These are phyloP conservation scores for Ustilago tritici DNA, from an alignment of 1,284 basidiomycete species.

Conservation along the genomic window DNA sequence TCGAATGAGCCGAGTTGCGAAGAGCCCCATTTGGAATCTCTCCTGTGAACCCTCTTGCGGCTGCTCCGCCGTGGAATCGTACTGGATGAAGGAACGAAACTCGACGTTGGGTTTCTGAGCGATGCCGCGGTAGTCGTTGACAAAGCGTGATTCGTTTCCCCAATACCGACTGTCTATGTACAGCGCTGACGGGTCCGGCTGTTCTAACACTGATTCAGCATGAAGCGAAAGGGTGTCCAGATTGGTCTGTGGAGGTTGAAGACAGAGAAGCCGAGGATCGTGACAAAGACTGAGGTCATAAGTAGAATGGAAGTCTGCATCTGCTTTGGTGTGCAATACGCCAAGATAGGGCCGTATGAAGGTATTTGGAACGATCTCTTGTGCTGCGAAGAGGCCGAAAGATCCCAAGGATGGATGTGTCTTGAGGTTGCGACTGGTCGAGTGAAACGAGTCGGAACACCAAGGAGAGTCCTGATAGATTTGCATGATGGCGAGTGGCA, in stretches of 20 bases:
- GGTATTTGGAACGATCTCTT: slow-evolving; percentile 77
- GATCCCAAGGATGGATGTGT: slow-evolving; percentile 84
- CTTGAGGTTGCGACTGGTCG: slow-evolving; percentile 30
- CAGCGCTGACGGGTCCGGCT: slow-evolving; percentile 25
- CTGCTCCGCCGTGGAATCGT: neutral
- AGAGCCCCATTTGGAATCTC: slow-evolving; percentile 48
- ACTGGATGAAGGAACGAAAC: slow-evolving; percentile 52
- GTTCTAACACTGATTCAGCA: neutral
- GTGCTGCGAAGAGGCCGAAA: slow-evolving; percentile 81
- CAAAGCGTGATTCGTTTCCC: slow-evolving; percentile 80
- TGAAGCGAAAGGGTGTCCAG: slow-evolving; percentile 6
- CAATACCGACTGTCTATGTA: slow-evolving; percentile 59
- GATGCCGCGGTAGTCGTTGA: slow-evolving; percentile 65
- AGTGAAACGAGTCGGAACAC: slow-evolving; percentile 34
- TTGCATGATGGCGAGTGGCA: slow-evolving; percentile 21
- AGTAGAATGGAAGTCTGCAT: slow-evolving; percentile 74
- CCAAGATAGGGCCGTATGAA: slow-evolving; percentile 86
- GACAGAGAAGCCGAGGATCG: slow-evolving; percentile 10
- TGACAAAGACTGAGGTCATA: slow-evolving; percentile 77
- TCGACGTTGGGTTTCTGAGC: slow-evolving; percentile 50
- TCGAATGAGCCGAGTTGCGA: slow-evolving; percentile 74
- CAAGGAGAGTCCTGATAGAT: slow-evolving; percentile 27
- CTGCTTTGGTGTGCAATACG: slow-evolving; percentile 81
- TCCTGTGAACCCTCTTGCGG: neutral
- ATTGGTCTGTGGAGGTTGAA: neutral